These are phyloP conservation scores for Gossypium schwendimanii DNA, from an alignment of 441 rosid species.

Conservation along the genomic window DNA sequence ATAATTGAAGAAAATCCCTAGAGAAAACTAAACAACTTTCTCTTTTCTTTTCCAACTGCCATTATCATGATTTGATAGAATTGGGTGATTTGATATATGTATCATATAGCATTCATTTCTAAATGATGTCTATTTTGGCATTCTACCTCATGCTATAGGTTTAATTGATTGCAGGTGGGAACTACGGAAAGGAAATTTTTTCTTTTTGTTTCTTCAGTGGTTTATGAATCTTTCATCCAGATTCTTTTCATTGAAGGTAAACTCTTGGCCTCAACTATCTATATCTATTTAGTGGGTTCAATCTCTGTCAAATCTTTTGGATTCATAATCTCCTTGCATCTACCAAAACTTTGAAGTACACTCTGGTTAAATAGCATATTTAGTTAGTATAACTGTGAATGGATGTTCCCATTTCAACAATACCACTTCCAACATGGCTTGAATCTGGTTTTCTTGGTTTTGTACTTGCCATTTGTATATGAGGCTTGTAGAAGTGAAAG, in stretches of 20 bases:
- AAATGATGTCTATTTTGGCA: neutral
- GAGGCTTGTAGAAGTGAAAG: neutral
- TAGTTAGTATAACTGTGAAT: neutral
- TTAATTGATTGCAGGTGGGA: slow-evolving; percentile 56
- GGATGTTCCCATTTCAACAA: neutral
- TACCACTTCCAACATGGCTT: neutral
- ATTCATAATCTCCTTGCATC: neutral
- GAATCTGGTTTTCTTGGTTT: neutral
- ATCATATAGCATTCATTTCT: neutral
- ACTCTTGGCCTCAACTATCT: neutral
- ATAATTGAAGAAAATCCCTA: neutral
- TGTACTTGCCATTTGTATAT: neutral
- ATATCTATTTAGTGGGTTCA: neutral
- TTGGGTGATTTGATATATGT: neutral
- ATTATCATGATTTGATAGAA: neutral
- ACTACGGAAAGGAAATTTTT: slow-evolving; percentile 41
- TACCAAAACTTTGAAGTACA: neutral
- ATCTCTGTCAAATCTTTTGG: neutral
- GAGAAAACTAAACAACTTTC: neutral
- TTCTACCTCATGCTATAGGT: slow-evolving; percentile 1
- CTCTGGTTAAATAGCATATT: neutral
- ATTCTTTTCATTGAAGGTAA: slow-evolving; percentile 64
- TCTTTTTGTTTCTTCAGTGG: slow-evolving; percentile 49
- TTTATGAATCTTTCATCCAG: slow-evolving; percentile 51
- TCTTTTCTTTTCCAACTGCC: neutral